phyloP scores from a whole-genome alignment of 2,329 filamentous ascomycete species.

The Fusarium ramigenum region DNA sequence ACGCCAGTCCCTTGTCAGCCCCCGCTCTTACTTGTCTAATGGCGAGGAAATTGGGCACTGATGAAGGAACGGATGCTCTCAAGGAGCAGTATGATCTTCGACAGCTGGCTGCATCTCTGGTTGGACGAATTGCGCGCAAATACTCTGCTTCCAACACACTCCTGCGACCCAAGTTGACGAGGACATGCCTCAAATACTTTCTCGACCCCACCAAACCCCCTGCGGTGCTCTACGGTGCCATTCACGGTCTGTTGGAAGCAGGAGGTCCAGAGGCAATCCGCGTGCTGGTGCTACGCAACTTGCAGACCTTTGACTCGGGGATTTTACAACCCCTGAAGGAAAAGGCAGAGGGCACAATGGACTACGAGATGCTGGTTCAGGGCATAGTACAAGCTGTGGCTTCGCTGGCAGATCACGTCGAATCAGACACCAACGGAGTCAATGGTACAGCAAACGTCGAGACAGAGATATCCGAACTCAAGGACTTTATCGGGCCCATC shows the following conservation, averaged over 20 bases:
- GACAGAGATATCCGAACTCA: conserved; percentile 56
- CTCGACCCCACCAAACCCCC: conserved; percentile 86
- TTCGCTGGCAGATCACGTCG: conserved; percentile 52
- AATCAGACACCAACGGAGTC: conserved; percentile 51
- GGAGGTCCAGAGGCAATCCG: conserved; percentile 72
- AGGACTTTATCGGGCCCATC: conserved; percentile 64
- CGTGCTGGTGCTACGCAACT: conserved; percentile 64
- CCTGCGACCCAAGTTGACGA: conserved; percentile 85
- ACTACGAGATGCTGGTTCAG: conserved; percentile 65
- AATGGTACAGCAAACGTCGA: conserved; percentile 50
- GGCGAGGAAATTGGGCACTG: conserved; percentile 74
- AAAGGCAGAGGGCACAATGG: conserved; percentile 58
- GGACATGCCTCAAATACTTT: conserved; percentile 93
- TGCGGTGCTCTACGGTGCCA: conserved; percentile 87
- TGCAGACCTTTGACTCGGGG: conserved; percentile 62
- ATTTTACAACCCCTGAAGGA: conserved; percentile 65
- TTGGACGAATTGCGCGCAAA: conserved; percentile 81
- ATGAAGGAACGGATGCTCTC: conserved; percentile 61
- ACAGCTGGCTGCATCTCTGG: conserved; percentile 83
- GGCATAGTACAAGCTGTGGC: conserved; percentile 64
- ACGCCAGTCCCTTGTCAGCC: conserved; percentile 75
- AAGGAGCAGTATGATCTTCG: conserved; percentile 81
- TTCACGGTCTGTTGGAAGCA: conserved; percentile 81
- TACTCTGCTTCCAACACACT: conserved; percentile 84
- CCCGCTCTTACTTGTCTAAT: conserved; percentile 92